A percentile compares a stretch with the other conserved stretches of the same genome.
Conservation (phyloP, 345 rosid genomes). For the Cardamine resedifolia region DNA sequence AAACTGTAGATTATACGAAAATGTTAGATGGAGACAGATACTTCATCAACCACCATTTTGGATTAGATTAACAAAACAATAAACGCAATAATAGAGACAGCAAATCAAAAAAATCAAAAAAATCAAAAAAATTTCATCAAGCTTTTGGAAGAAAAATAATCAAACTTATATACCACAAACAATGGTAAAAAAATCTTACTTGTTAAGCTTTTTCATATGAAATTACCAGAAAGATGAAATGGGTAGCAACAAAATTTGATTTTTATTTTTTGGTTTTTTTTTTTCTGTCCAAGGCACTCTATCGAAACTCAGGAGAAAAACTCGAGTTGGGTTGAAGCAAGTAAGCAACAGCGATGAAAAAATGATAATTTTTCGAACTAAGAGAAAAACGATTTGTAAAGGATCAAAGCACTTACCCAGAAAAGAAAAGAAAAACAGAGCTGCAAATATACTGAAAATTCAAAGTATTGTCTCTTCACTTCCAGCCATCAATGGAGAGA, state of each 20-base stretch:
- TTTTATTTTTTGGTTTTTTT: neutral
- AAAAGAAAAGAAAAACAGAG: neutral
- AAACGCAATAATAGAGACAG: conserved; percentile 5
- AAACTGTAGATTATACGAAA: neutral
- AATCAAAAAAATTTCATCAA: no score
- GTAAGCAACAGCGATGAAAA: conserved; percentile 30
- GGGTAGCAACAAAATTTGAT: neutral
- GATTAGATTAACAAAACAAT: neutral
- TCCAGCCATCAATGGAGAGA: conserved; percentile 24
- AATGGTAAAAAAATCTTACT: neutral
- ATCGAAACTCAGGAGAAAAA: conserved; percentile 2
- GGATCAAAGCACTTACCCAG: conserved; percentile 23
- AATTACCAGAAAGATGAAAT: conserved; percentile 18
- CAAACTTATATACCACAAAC: conserved; percentile 3
- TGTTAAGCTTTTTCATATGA: conserved; percentile 2
- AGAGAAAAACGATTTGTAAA: neutral
- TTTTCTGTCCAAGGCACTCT: no score
- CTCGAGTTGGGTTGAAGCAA: neutral
- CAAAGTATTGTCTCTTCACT: neutral
- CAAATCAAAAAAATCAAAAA: neutral
- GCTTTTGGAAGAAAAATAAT: neutral
- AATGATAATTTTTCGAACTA: neutral
- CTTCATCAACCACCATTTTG: conserved; percentile 1
- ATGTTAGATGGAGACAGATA: neutral
- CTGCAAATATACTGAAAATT: neutral